Conservation (phyloP, 176 grass and related monocot species). For the Avena eriantha region DNA sequence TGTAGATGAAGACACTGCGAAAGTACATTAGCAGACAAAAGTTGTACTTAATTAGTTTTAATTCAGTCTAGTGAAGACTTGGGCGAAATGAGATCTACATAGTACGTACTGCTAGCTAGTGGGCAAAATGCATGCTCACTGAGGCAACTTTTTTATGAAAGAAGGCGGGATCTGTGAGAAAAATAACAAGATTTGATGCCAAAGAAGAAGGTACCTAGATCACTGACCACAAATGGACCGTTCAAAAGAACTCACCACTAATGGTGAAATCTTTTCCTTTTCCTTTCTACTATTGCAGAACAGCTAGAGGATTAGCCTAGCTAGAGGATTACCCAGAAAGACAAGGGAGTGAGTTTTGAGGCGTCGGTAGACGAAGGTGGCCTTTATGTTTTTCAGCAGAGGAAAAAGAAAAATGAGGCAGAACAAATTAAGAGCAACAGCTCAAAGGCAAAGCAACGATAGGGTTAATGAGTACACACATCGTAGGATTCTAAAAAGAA, state of each 20-base stretch:
- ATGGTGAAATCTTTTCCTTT: constrained; percentile 38
- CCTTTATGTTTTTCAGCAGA: constrained; percentile 2
- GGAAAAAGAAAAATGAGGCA: constrained; percentile 8
- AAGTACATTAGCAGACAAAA: constrained; percentile 21
- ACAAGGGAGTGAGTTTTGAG: constrained; percentile 23
- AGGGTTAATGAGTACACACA: neutral
- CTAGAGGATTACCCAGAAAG: neutral
- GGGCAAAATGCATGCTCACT: neutral
- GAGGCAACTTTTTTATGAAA: neutral
- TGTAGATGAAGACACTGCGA: constrained; percentile 27
- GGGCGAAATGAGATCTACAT: neutral
- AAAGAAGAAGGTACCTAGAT: constrained; percentile 23
- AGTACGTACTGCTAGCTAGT: neutral
- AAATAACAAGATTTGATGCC: constrained; percentile 31
- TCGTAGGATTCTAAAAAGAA: neutral
- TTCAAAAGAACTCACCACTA: neutral
- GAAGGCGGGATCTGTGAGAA: neutral
- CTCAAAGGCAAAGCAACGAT: constrained; percentile 9
- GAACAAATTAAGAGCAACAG: neutral
- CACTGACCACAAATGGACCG: neutral
- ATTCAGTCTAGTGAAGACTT: neutral
- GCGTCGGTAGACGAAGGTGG: constrained; percentile 26
- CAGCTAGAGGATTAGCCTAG: constrained; percentile 32
- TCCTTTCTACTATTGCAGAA: constrained; percentile 24
- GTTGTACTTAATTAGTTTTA: constrained; percentile 27